These are phyloP conservation scores for Didymella glomerata DNA, from an alignment of 2,329 filamentous ascomycete genomes.

Conservation along the genomic window DNA sequence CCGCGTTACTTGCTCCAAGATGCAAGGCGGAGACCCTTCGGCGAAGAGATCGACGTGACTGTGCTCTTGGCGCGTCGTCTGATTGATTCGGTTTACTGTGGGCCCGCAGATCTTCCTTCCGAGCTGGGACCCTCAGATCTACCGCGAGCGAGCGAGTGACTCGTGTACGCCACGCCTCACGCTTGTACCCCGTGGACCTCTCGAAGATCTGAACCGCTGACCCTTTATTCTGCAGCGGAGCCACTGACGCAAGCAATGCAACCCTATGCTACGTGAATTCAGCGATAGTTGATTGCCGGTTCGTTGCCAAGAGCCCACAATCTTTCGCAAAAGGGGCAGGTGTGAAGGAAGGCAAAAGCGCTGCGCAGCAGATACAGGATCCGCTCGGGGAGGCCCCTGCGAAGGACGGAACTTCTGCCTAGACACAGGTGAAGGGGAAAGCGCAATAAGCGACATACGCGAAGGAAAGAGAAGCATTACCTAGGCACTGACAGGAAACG, in stretches of 20 bases:
- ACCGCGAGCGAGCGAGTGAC: neutral
- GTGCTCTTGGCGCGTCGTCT: constrained; percentile 1
- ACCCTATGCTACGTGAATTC: too few relatives aligned
- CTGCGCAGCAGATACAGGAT: too few relatives aligned
- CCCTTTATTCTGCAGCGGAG: neutral
- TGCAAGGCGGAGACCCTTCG: neutral
- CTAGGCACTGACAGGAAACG: neutral
- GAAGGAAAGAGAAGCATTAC: too few relatives aligned
- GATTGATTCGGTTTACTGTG: neutral
- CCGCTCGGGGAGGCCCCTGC: too few relatives aligned
- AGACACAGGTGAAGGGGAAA: too few relatives aligned
- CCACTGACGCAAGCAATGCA: too few relatives aligned
- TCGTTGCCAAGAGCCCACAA: too few relatives aligned
- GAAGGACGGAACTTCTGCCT: too few relatives aligned
- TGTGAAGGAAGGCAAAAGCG: too few relatives aligned
- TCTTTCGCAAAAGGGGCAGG: too few relatives aligned
- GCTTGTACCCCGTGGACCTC: neutral
- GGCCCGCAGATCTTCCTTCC: constrained; percentile 1
- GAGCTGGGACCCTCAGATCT: neutral
- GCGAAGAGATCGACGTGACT: constrained; percentile 1
- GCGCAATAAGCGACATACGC: too few relatives aligned
- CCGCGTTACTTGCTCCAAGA: constrained; percentile 4
- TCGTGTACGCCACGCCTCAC: neutral
- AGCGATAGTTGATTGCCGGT: too few relatives aligned
- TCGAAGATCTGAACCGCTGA: neutral